Percentiles rank a stretch among this genome's conserved stretches.
Evolutionary conservation across 371 early-diverging fungal genomes (phyloP).

Genomic region (Vairimorpha ceranae): DNA sequence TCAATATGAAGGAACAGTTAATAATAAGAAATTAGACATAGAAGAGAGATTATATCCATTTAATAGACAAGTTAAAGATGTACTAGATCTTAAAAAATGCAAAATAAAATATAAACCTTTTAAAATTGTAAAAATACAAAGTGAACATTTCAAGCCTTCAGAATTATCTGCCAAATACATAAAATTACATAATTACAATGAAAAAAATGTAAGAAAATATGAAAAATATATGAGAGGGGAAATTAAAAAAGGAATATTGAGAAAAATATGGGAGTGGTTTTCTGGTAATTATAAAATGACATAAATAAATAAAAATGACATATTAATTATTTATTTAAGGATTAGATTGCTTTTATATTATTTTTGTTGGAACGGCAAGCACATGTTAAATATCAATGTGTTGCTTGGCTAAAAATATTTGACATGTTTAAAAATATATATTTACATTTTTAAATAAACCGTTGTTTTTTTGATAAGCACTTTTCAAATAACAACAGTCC

Average conservation of each 20-base stretch:
- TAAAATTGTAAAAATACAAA: background rate
- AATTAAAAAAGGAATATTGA: background rate
- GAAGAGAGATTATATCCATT: constrained; percentile 19
- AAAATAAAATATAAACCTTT: constrained; percentile 24
- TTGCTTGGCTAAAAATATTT: background rate
- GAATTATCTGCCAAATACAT: background rate
- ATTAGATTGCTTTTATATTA: no score
- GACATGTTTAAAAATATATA: background rate
- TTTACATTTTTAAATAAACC: no score
- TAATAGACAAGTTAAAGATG: constrained; percentile 23
- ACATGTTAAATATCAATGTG: no score
- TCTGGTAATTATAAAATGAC: background rate
- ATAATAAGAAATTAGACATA: background rate
- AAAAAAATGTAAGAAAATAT: constrained; percentile 3
- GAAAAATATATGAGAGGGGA: constrained; percentile 18
- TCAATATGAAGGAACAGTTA: background rate
- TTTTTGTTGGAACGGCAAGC: no score
- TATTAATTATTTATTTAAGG: no score
- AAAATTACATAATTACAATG: background rate
- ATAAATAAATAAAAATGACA: background rate
- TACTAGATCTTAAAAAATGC: background rate
- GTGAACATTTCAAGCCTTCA: background rate
- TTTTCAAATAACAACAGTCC: no score
- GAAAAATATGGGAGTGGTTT: background rate
- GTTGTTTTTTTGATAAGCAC: no score